phyloP scores from a whole-genome alignment of 768 basidiomycete genomes.

The Gloeophyllum trabeum region DNA sequence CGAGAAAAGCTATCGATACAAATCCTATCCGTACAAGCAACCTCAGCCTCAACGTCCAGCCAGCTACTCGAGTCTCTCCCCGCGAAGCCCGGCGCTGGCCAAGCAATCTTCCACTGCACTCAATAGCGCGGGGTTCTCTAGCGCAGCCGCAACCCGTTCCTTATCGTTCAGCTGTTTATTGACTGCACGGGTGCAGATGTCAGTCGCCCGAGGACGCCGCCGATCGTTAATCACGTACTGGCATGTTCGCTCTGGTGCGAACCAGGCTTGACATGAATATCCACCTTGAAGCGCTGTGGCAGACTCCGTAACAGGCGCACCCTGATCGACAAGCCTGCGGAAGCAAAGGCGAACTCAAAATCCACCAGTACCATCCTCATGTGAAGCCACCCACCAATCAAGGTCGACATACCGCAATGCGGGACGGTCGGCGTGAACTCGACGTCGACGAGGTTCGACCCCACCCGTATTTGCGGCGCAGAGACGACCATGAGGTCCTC shows the following conservation, averaged over 20 bases:
- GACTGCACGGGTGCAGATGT: conserved; percentile 34
- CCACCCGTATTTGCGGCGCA: conserved; percentile 65
- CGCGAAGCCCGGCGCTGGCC: conserved; percentile 10
- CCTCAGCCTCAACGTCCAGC: too few relatives aligned
- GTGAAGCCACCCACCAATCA: conserved; percentile 63
- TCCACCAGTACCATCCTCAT: conserved; percentile 3
- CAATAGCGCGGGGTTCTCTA: conserved; percentile 82
- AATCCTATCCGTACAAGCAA: too few relatives aligned
- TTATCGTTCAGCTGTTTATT: conserved; percentile 99
- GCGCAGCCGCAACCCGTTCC: conserved; percentile 92
- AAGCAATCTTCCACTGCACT: conserved; percentile 82
- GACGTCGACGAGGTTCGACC: conserved; percentile 60
- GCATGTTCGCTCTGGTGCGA: conserved; percentile 93
- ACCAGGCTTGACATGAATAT: conserved; percentile 86
- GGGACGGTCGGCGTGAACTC: conserved; percentile 98
- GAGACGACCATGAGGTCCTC: conserved; percentile 96
- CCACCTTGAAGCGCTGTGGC: conserved; percentile 88
- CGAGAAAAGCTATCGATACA: too few relatives aligned
- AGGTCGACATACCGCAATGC: conserved; percentile 94
- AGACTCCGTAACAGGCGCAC: conserved; percentile 84
- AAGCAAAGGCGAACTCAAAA: not conserved
- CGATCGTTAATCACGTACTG: conserved; percentile 31
- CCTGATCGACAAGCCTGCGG: conserved; percentile 83
- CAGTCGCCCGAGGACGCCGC: not conserved
- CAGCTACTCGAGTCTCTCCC: too few relatives aligned